A percentile compares a stretch with the other conserved stretches of the same genome.
phyloP scores from a whole-genome alignment of 495 filamentous ascomycete species.

The Cercophora samala region DNA sequence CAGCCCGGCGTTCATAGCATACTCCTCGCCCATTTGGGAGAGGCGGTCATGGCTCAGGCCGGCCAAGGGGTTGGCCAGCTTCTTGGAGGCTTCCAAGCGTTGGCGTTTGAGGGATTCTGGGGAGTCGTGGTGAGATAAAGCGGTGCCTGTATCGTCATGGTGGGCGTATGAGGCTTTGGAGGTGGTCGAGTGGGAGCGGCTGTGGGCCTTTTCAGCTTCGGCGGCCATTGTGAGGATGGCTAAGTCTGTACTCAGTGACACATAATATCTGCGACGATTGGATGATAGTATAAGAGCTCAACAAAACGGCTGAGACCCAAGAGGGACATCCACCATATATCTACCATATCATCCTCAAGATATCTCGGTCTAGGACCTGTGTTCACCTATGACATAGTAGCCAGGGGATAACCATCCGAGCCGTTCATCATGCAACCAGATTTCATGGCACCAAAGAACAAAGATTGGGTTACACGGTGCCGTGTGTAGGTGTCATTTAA shows the following conservation, averaged over 20 bases:
- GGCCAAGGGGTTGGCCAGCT: conserved; percentile 66
- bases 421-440: neutral
- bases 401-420: neutral
- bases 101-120: conserved; percentile 5
- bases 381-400: neutral
- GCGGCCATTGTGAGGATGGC: neutral
- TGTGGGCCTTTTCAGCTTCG: neutral
- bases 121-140: neutral
- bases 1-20: conserved; percentile 61
- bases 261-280: too few relatives aligned
- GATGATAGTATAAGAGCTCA: neutral
- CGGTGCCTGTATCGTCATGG: neutral
- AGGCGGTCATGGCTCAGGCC: conserved; percentile 60
- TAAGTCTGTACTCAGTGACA: too few relatives aligned
- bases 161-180: conserved; percentile 13
- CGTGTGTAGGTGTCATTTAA: neutral
- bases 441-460: neutral
- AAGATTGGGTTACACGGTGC: neutral
- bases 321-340: neutral
- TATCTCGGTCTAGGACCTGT: neutral
- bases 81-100: conserved; percentile 33
- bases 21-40: conserved; percentile 59
- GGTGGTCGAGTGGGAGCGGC: neutral
- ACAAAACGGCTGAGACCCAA: neutral
- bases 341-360: neutral